Evolutionary conservation across 2,329 filamentous ascomycete genomes (phyloP).

Genomic region (Ophiostoma montium): DNA sequence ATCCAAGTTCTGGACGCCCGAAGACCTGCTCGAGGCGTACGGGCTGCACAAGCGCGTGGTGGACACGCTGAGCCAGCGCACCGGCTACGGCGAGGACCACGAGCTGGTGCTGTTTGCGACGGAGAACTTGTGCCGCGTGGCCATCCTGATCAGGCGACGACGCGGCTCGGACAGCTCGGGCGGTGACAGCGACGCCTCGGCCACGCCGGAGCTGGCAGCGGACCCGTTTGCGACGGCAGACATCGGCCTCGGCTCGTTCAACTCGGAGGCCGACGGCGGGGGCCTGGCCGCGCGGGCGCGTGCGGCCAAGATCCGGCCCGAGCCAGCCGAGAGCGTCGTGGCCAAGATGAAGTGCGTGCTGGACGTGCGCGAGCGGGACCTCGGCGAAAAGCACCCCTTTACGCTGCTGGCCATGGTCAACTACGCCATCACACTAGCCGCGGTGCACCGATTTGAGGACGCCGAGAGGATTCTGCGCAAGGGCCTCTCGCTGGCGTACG

Average conservation of each 20-base stretch:
- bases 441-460: neutral
- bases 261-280: neutral
- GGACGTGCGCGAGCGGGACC: neutral
- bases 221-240: neutral
- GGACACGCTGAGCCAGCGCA: neutral
- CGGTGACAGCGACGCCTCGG: neutral
- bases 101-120: neutral
- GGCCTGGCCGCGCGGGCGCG: neutral
- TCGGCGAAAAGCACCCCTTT: neutral
- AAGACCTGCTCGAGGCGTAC: neutral
- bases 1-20: neutral
- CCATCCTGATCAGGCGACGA: neutral
- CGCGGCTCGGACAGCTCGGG: neutral
- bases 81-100: neutral
- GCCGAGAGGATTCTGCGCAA: neutral
- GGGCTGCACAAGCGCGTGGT: neutral
- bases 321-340: neutral
- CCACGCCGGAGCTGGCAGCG: neutral
- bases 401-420: constrained; percentile 3
- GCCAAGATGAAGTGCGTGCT: neutral
- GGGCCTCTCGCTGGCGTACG: neutral
- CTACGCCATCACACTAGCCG: neutral
- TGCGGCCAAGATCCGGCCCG: neutral
- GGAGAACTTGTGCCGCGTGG: constrained; percentile 1
- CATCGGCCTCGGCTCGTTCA: neutral